phyloP scores from a whole-genome alignment of 176 grass and related monocot genomes.

The Avena eriantha region DNA sequence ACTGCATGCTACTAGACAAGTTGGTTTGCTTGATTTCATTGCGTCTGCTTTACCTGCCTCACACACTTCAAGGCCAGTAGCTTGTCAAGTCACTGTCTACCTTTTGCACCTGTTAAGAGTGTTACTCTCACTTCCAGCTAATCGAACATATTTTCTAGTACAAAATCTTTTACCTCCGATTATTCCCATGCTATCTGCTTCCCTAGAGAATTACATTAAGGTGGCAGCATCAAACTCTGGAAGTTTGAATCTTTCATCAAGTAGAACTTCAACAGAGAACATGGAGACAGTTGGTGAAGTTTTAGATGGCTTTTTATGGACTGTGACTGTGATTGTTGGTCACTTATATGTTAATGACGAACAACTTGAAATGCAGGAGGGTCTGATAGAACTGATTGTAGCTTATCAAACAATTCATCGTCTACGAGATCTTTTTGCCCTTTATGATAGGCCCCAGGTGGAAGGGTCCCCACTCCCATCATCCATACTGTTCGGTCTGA shows the following conservation, averaged over 20 bases:
- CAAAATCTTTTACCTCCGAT: constrained; percentile 99
- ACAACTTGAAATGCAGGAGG: constrained; percentile 93
- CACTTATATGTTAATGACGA: constrained; percentile 69
- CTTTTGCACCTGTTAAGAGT: constrained; percentile 75
- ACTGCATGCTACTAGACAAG: constrained; percentile 89
- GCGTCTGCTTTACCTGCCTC: constrained; percentile 92
- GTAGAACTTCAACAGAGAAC: constrained; percentile 78
- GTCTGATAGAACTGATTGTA: constrained; percentile 88
- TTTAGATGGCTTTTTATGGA: constrained; percentile 98
- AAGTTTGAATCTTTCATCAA: constrained; percentile 57
- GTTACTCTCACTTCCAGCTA: constrained; percentile 83
- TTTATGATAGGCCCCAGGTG: constrained; percentile 96
- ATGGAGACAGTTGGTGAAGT: constrained; percentile 81
- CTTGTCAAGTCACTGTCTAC: constrained; percentile 94
- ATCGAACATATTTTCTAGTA: constrained; percentile 89
- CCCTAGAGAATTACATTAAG: constrained; percentile 99
- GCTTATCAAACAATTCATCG: constrained; percentile 98
- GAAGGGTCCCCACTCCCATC: constrained; percentile 99
- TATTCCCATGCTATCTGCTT: constrained; percentile 94
- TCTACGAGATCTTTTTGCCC: constrained; percentile 92
- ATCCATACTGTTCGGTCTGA: constrained; percentile 90
- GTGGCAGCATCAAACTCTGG: constrained; percentile 86
- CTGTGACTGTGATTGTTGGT: constrained; percentile 79
- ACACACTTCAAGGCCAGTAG: constrained; percentile 93
- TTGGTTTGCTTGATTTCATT: constrained; percentile 95